Evolutionary conservation across 345 rosid genomes (phyloP), one percentile per base, ranked within the genome.

Genomic region (Murraya koenigii): DNA sequence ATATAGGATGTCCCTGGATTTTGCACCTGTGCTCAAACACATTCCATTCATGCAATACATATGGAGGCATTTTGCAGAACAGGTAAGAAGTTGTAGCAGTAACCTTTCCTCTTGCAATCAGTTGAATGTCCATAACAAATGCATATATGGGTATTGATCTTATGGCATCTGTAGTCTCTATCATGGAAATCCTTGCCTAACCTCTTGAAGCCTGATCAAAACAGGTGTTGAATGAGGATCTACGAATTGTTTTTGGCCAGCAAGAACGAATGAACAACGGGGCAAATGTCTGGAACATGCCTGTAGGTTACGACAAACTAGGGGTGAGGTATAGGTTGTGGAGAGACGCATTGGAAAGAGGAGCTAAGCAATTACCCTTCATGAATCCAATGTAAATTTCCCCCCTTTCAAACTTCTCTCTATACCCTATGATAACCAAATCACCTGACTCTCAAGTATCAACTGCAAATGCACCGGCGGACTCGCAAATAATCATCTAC

Each of bases 1-100:
- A 36, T 96, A 96, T 81, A 86, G 99, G 78, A 93, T 96, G 98
- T 93, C 99, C 4, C 87, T 95, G 28, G 99, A 95, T 89, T 95
- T 95, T 70, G 99, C 99, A 74, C 92, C 97, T 15, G 56, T 93
- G 19, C 86, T 96, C 70, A 94, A 92, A 87, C 89, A 87, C 52
- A 47, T 94, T 79, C 99, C 99, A 65, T 90, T 96, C 80, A 90
- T 96, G 93, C 88, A 90, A 49, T 77, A 92, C 81, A 77, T 94
- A 41, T 96, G 99, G 99, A 90, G 90, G 84, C 88, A 94, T 86
- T 96, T 92, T 36, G 99, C 99, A 2, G 90, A 96, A 72, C 97
- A 94, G 98, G 99, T 94, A 86, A 70, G 23, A 60, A 35, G 8
- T 25, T 68, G 28, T 74, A 35, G 9, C 32, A 8, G 13, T 11